Evolutionary conservation across 768 basidiomycete genomes (phyloP), one percentile per base, ranked within the genome.

Genomic region (Suillus weaverae): DNA sequence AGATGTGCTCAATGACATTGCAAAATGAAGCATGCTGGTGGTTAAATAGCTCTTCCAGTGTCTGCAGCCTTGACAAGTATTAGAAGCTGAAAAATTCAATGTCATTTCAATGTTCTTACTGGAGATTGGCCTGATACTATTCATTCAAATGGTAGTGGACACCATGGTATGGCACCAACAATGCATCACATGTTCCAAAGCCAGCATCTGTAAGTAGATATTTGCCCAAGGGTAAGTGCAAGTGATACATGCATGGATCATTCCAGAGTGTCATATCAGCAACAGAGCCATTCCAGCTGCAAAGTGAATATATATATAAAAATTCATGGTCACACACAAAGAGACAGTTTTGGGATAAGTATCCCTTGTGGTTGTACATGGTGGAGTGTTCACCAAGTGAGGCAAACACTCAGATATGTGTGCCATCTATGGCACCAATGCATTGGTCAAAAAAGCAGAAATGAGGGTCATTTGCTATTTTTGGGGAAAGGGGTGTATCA

Each of bases 291-390:
- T 72, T 68, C 62, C 66, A 73, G 0, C 71, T 60, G 7, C 64
- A 66, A 38, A 72, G 44, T 1, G 53, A 30, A 38, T 70, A 73
- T 5, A 36, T 60, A 36, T 66, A 71, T 2, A 48, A 36, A n/a
- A 22, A n/a, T 1, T 73, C 38, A 3, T 68, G 66, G 59, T 73
- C 53, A 10, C 72, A 73, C 0, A 61, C 8, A 6, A 70, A 70
- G 0, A 73, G 60, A 7, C 63, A 69, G 10, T 73, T 73, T 33
- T 71, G 70, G 0, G 66, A 68, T 6, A 71, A 20, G 3, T 18
- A 57, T 3, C 70, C 70, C 44, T 71, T 68, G 20, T 20, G 46
- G 38, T 71, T 70, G 2, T 46, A n/a, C 64, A 69, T 65, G 8
- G 63, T 14, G 63, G 62, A 11, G 35, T 65, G 10, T 5, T 43